Percentiles rank a stretch among this genome's conserved stretches.
Conservation (phyloP, 169 alveolate genomes). For the Cyclospora cayetanensis region DNA sequence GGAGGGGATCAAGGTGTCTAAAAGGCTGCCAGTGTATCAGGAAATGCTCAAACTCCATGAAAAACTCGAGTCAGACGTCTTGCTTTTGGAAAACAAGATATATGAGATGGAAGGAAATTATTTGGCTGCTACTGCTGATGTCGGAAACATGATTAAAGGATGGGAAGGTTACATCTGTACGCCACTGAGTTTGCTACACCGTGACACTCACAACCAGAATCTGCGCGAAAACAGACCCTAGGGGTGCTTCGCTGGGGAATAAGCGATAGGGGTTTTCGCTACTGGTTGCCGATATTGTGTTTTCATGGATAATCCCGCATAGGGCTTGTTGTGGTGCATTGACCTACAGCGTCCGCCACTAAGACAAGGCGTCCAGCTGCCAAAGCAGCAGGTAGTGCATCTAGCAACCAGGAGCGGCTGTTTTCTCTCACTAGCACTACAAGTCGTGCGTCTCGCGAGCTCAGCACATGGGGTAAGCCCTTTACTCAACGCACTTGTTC, state of each 20-base stretch:
- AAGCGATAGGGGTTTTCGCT: not conserved
- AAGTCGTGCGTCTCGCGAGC: slow-evolving; percentile 23
- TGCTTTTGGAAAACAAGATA: slow-evolving; percentile 70
- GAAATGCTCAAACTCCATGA: slow-evolving; percentile 74
- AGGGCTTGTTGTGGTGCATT: not conserved
- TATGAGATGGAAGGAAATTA: slow-evolving; percentile 78
- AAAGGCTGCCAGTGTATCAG: not conserved
- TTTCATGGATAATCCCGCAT: not conserved
- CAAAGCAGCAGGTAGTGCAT: not conserved
- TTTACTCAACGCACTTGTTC: too few species aligned
- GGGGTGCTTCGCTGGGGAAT: not conserved
- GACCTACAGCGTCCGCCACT: slow-evolving; percentile 13
- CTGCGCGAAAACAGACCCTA: not conserved
- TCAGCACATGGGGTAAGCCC: slow-evolving; percentile 28
- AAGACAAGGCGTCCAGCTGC: slow-evolving; percentile 33
- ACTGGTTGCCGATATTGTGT: not conserved
- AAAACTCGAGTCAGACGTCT: slow-evolving; percentile 71
- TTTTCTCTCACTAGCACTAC: slow-evolving; percentile 48
- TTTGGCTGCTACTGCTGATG: slow-evolving; percentile 74
- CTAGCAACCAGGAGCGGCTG: slow-evolving; percentile 2
- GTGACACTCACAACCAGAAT: not conserved
- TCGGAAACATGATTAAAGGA: slow-evolving; percentile 78
- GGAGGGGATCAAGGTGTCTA: not conserved
- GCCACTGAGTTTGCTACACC: not conserved
- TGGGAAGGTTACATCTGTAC: slow-evolving; percentile 77